Base-by-base conservation (phyloP, 2,329 filamentous ascomycete species). In the Trichoderma sp. region DNA sequence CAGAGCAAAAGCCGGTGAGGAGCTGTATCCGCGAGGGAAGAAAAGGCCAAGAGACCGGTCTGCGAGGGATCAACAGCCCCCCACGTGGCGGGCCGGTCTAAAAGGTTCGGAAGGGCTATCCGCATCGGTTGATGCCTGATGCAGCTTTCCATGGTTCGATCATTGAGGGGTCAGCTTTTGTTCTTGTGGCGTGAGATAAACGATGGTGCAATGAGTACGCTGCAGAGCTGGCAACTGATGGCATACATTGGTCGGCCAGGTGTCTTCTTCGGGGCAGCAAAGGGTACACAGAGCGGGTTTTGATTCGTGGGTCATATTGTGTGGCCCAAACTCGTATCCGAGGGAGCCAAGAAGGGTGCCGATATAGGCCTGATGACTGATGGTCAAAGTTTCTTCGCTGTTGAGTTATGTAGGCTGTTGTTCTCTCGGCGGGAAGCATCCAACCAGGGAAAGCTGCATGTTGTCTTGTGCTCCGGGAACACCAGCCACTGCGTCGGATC, bases 71-170 rank as follows among this genome's bases (percentile, higher is more conserved):
- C 57, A 63, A 43, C 59, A 28, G 30, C 23, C 71, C 59, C 59
- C 66, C 71, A 72, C 71, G 71, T 72, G 71, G 71, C 71, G 36
- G 66, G 67, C 71, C 61, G 50, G 36, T 39, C 47, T 23, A 61
- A 53, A 53, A 62, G 63, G 43, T 36, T 67, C 36, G 47, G 67
- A 36, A 57, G 39, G 53, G 53, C 7, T 72, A 68, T 70, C 66
- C 43, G 61, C 66, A 72, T 72, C 66, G 71, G 65, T 61, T 70
- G 71, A 65, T 70, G 61, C 71, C 71, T 58, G 47, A 72, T 72
- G 71, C 71, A 69, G 59, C 36, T 66, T 65, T 39, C 71, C 71
- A 64, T 66, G 36, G 62, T 59, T 36, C 71, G 71, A 72, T 72
- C 71, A 71, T 66, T 43, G 61, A 72, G 32, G 64, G 62, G 36